These are phyloP conservation scores for Aspergillus fructus DNA, from an alignment of 2,329 filamentous ascomycete species.

Conservation along the genomic window DNA sequence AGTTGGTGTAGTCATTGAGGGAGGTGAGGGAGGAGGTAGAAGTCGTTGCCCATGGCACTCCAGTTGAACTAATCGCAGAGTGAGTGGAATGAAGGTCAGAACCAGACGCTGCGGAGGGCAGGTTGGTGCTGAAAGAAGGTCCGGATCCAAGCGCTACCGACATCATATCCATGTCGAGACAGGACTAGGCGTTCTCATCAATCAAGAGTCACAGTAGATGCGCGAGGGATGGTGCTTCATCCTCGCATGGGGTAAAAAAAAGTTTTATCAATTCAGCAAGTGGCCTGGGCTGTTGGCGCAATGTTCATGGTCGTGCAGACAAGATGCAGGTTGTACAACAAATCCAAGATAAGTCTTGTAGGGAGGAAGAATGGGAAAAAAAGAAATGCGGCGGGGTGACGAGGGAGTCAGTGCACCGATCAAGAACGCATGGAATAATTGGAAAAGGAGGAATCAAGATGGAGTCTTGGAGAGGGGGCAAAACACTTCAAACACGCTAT, in stretches of 20 bases:
- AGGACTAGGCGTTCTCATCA: slow-evolving; percentile 16
- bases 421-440: background rate
- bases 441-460: slow-evolving; percentile 3
- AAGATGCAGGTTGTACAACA: slow-evolving; percentile 8
- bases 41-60: slow-evolving; percentile 28
- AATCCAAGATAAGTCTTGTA: slow-evolving; percentile 10
- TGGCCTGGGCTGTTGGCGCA: background rate
- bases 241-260: slow-evolving; percentile 17
- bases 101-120: slow-evolving; percentile 27
- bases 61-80: slow-evolving; percentile 33
- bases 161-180: slow-evolving; percentile 30
- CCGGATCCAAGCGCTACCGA: slow-evolving; percentile 23
- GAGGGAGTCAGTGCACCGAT: background rate
- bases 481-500: slow-evolving; percentile 4
- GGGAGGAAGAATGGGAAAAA: slow-evolving; percentile 15
- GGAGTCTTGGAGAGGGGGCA: background rate
- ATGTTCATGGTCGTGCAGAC: slow-evolving; percentile 15
- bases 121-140: slow-evolving; percentile 23
- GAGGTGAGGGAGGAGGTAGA: slow-evolving; percentile 38
- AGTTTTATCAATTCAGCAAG: slow-evolving; percentile 4
- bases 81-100: slow-evolving; percentile 36
- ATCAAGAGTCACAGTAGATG: slow-evolving; percentile 14
- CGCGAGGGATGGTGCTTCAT: slow-evolving; percentile 21
- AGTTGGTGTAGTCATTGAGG: slow-evolving; percentile 41
- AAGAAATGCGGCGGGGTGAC: slow-evolving; percentile 8